A percentile compares a stretch with the other conserved stretches of the same genome.
Evolutionary conservation across 2,329 filamentous ascomycete species (phyloP).

Genomic region (Clarireedia monteithiana): DNA sequence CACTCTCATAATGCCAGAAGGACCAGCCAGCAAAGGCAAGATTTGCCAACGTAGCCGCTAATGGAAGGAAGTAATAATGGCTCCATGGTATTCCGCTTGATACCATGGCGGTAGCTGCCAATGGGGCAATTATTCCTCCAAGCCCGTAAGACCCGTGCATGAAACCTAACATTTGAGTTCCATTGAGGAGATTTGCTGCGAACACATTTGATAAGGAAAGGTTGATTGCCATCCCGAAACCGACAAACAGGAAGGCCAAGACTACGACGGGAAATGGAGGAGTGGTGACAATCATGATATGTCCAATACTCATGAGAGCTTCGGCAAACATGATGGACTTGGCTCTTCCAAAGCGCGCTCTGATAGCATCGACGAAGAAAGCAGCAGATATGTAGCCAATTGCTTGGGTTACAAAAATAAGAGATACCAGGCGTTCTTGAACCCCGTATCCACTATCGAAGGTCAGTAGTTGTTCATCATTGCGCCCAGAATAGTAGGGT

Average conservation of each 20-base stretch:
- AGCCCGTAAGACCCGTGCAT: conserved; percentile 63
- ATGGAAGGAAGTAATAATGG: conserved; percentile 62
- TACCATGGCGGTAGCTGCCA: conserved; percentile 68
- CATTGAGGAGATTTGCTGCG: conserved; percentile 44
- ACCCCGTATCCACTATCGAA: not conserved
- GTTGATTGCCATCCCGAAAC: conserved; percentile 48
- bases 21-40: conserved; percentile 54
- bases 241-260: conserved; percentile 60
- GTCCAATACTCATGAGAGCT: conserved; percentile 49
- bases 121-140: conserved; percentile 56
- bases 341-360: conserved; percentile 55
- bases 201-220: conserved; percentile 53
- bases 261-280: conserved; percentile 66
- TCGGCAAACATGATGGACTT: conserved; percentile 54
- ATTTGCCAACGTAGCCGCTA: conserved; percentile 50
- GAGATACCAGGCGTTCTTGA: conserved; percentile 49
- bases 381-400: conserved; percentile 69
- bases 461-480: not conserved
- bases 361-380: conserved; percentile 55
- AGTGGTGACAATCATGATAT: conserved; percentile 55
- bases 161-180: conserved; percentile 49
- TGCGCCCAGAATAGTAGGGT: too few relatives aligned
- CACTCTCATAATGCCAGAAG: conserved; percentile 63
- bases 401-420: conserved; percentile 75
- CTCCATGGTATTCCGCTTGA: conserved; percentile 56